Percentiles rank a stretch among this genome's conserved stretches.
phyloP scores from a whole-genome alignment of 2,329 filamentous ascomycete species.

The Aureobasidium sp. region DNA sequence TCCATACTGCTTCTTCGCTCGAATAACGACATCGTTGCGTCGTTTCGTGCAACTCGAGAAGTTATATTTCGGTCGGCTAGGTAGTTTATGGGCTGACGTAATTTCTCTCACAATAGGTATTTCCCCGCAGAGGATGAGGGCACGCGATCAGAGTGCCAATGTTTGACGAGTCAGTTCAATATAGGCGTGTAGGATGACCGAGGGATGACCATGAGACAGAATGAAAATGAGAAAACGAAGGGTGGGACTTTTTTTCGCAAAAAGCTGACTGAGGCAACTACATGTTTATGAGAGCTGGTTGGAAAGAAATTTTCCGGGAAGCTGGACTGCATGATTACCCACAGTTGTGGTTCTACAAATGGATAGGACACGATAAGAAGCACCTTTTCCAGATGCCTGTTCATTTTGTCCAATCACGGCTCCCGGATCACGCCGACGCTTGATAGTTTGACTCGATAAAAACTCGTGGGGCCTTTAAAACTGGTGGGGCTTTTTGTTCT shows the following conservation, averaged over 20 bases:
- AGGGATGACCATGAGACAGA: background rate
- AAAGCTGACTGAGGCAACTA: background rate
- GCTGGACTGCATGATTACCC: background rate
- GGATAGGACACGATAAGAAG: constrained; percentile 6
- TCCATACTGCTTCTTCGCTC: constrained; percentile 11
- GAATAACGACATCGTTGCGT: constrained; percentile 7
- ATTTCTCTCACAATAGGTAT: background rate
- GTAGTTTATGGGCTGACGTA: constrained; percentile 2
- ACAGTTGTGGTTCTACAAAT: constrained; percentile 1
- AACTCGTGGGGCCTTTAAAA: background rate
- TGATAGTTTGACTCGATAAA: background rate
- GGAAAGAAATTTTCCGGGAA: background rate
- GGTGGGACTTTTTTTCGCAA: background rate
- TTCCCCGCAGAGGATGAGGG: constrained; percentile 8
- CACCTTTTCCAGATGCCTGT: background rate
- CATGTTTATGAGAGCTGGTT: background rate
- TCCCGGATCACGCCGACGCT: background rate
- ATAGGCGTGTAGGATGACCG: background rate
- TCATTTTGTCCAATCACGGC: background rate
- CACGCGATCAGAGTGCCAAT: constrained; percentile 5
- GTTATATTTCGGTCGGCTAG: background rate
- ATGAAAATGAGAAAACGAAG: too few relatives aligned
- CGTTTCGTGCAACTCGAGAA: background rate
- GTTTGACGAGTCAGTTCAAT: constrained; percentile 1
- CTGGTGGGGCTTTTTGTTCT: background rate